Evolutionary conservation across 495 filamentous ascomycete genomes (phyloP), one percentile per base, ranked within the genome.

Genomic region (Aspergillus panamensis): DNA sequence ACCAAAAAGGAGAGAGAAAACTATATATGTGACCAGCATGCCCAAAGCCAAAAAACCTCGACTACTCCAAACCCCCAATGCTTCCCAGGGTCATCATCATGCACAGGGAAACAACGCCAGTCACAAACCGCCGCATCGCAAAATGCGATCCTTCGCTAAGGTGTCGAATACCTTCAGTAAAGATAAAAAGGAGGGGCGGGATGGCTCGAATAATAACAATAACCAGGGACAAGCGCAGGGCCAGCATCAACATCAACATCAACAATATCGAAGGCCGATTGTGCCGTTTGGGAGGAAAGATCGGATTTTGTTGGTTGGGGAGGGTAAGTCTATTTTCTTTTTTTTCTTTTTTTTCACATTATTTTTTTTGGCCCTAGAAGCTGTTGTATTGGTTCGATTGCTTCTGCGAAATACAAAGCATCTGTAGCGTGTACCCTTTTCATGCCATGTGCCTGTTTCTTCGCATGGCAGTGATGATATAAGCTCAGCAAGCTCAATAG

Each of bases 241-340:
- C 17, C 42, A 45, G 17, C 42, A 47, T 1, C 47, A 51, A 29
- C 29, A 48, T 14, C 49, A 61, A 42, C 59, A 55, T 47, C 59
- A 65, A 59, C 37, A 51, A 12, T 71, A 82, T 62, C 66, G 68
- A 53, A 68, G 77, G 37, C 82, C 87, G 8, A 83, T 79, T 39
- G 84, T 95, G 58, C 92, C 91, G n/a, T 96, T 95, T 73, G 69
- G 76, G 19, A 79, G 80, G 20, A 69, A 75, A 50, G 84, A 94
- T 67, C 75, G 81, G 54, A 89, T 97, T 57, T 82, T 98, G 25
- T 80, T 97, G 2, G 71, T 98, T 62, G 94, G 93, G 49, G 93
- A 98, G 76, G 93, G 89, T 77, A 40, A 70, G 72, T 63, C 2
- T 12, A 21, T 13, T 48, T 40, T 54, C 30, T 17, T n/a, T 49